Base-by-base conservation (phyloP, 1,284 basidiomycete species). In the Apiotrichum akiyoshidainum region DNA sequence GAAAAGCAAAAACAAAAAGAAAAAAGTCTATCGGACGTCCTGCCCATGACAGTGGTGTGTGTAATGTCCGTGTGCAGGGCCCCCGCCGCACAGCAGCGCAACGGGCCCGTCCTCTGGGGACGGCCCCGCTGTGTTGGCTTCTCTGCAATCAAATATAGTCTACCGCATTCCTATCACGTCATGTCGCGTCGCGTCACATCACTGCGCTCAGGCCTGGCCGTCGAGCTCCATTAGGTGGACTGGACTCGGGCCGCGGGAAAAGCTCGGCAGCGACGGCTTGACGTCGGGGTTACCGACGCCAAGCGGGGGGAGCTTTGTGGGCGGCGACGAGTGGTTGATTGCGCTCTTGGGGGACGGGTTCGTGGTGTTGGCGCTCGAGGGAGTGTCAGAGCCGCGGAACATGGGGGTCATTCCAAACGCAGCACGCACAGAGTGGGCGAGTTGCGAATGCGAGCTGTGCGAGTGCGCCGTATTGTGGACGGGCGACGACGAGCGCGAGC, bases 321-420 rank as follows among this genome's bases (percentile, higher is more conserved):
- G 67, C 19, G 72, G 68, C n/a, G 62, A 65, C 19, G 61, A 61
- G n/a, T 58, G 52, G 31, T 62, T 60, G 6, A 63, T 49, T 19
- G 60, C 64, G 57, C 57, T 70, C 55, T 65, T 65, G 17, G 63
- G 68, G 5, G 65, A 64, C 31, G 64, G 65, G 47, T 66, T 66
- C 21, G 59, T 54, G 42, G 54, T 31, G 26, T 7, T 61, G 10
- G 50, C 54, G 21, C 48, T 57, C 39, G 46, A 59, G n/a, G 50
- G 55, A n/a, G 52, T 57, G 48, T 57, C 61, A n/a, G 57, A 58
- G 22, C 53, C 55, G n/a, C 65, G 76, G 60, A 83, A 83, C 56
- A 92, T 90, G 1, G 90, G 89, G 7, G 90, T 92, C 89, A 92
- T 92, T 9, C 87, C 89, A 67, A 93, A 93, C 46, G 90, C 90